Evolutionary conservation across 371 early-diverging fungal genomes (phyloP).

Genomic region (Actinomortierella ambigua): DNA sequence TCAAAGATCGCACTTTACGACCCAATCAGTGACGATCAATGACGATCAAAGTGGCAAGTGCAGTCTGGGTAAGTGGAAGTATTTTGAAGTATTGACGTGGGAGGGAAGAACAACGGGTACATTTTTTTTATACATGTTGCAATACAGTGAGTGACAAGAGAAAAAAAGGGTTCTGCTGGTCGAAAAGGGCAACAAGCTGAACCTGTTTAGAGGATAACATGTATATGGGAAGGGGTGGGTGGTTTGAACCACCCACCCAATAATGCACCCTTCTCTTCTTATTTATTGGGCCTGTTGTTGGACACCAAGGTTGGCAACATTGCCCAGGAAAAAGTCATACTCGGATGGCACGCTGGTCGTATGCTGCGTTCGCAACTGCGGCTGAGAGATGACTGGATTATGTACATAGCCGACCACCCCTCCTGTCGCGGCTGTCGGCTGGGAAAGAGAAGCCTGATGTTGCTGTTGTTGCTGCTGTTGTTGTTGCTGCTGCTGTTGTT

Average conservation of each 20-base stretch:
- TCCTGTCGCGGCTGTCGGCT: conserved; percentile 6
- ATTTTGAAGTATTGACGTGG: too few species aligned
- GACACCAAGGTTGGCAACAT: not conserved
- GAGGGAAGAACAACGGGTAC: too few species aligned
- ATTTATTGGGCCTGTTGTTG: not conserved
- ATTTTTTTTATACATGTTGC: too few species aligned
- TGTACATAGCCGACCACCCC: not conserved
- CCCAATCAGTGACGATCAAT: too few species aligned
- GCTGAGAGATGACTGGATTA: not conserved
- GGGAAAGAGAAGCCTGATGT: not conserved
- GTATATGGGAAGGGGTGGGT: not conserved
- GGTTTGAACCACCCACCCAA: not conserved
- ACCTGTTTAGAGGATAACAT: too few species aligned
- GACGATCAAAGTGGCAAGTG: too few species aligned
- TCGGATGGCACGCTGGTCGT: conserved; percentile 13
- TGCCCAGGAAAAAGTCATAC: conserved; percentile 14
- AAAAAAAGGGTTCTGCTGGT: too few species aligned
- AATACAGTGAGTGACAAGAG: too few species aligned
- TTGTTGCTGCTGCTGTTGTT: conserved; percentile 9
- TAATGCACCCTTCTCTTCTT: not conserved
- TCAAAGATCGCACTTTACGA: too few species aligned
- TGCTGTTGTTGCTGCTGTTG: conserved; percentile 1
- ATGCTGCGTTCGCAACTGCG: conserved; percentile 7
- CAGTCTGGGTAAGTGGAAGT: too few species aligned
- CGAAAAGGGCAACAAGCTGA: too few species aligned